Conservation (phyloP, 2,329 filamentous ascomycete species). For the Cladosporium sp. region DNA sequence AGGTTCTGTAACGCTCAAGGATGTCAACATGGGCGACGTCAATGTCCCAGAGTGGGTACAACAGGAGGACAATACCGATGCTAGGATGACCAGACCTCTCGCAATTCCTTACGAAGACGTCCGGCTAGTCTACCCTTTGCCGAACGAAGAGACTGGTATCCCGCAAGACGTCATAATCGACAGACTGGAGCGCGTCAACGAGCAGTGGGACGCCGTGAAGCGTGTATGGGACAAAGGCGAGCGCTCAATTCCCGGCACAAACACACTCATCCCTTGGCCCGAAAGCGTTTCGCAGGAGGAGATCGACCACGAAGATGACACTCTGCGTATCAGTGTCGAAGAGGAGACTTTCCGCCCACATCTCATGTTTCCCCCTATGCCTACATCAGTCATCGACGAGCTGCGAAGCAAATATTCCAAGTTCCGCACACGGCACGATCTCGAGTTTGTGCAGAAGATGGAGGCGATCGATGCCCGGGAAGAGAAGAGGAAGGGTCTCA, state of each 20-base stretch:
- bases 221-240: conserved; percentile 44
- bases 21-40: conserved; percentile 47
- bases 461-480: conserved; percentile 57
- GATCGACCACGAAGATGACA: conserved; percentile 66
- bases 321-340: conserved; percentile 73
- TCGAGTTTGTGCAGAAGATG: conserved; percentile 68
- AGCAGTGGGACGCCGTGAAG: conserved; percentile 44
- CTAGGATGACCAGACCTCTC: conserved; percentile 39
- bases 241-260: conserved; percentile 66
- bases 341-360: conserved; percentile 75
- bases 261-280: conserved; percentile 77
- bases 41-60: conserved; percentile 45
- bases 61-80: conserved; percentile 44
- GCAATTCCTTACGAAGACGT: conserved; percentile 64
- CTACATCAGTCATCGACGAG: conserved; percentile 76
- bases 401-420: conserved; percentile 78
- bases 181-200: conserved; percentile 54
- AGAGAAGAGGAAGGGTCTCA: conserved; percentile 44
- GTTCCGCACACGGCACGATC: conserved; percentile 78
- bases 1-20: conserved; percentile 39
- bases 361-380: conserved; percentile 75
- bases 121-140: conserved; percentile 77
- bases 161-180: conserved; percentile 76
- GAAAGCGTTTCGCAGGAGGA: conserved; percentile 47
- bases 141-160: conserved; percentile 63